phyloP scores from a whole-genome alignment of 305 asterid species.

The Salvia sclarea region DNA sequence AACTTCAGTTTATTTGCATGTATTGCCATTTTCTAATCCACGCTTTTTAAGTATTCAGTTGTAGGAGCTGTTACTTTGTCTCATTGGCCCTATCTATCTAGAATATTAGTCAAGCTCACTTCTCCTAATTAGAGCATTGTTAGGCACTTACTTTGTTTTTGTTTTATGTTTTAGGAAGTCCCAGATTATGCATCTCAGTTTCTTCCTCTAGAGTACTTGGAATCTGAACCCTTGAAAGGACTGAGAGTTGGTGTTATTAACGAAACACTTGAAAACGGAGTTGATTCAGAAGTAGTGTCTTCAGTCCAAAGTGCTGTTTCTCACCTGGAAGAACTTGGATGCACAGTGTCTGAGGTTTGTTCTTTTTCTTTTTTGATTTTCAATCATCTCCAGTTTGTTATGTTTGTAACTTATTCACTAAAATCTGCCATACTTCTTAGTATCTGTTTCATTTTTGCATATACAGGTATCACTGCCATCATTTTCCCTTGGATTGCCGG shows the following conservation, averaged over 20 bases:
- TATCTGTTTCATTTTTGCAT: slow-evolving; percentile 22
- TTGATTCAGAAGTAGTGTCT: slow-evolving; percentile 74
- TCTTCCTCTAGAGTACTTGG: slow-evolving; percentile 52
- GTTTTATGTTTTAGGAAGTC: slow-evolving; percentile 59
- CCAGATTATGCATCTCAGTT: slow-evolving; percentile 71
- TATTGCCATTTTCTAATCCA: no score
- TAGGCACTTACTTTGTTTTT: slow-evolving; percentile 25
- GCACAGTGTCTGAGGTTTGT: slow-evolving; percentile 70
- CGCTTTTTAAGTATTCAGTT: no score
- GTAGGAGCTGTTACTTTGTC: no score
- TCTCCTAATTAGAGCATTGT: not conserved
- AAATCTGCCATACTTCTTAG: slow-evolving; percentile 18
- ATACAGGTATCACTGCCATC: slow-evolving; percentile 85
- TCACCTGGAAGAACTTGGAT: slow-evolving; percentile 87
- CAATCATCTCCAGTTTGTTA: not conserved
- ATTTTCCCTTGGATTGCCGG: slow-evolving; percentile 94
- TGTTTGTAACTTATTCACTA: slow-evolving; percentile 12
- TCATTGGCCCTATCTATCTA: no score
- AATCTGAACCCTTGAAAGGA: slow-evolving; percentile 82
- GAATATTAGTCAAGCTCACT: slow-evolving; percentile 13
- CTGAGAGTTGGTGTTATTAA: slow-evolving; percentile 80
- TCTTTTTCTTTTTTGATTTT: not conserved
- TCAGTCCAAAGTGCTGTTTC: slow-evolving; percentile 66
- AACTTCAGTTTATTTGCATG: no score
- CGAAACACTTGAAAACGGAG: slow-evolving; percentile 88